These are phyloP conservation scores for Boletus rufocinnamomeus DNA, from an alignment of 768 basidiomycete species.

Conservation along the genomic window DNA sequence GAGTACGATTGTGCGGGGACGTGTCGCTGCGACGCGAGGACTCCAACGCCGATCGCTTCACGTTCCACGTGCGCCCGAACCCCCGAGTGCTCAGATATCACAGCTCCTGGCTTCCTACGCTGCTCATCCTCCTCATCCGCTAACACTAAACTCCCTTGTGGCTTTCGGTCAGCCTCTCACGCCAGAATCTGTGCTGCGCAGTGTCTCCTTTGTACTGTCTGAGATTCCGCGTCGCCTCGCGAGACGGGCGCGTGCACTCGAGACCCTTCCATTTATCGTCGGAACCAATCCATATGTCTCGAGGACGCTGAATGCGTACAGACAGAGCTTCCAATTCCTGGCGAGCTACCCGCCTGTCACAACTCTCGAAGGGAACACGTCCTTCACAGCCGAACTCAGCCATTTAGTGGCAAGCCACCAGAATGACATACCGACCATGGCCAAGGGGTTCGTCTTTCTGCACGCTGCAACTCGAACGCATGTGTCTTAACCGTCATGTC, in stretches of 20 bases:
- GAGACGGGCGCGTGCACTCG: constrained; percentile 70
- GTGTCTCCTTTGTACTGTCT: constrained; percentile 70
- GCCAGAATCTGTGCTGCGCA: constrained; percentile 66
- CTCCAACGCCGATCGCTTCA: constrained; percentile 24
- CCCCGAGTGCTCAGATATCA: constrained; percentile 53
- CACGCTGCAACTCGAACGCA: neutral
- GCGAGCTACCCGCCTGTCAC: constrained; percentile 66
- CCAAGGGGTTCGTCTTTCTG: constrained; percentile 67
- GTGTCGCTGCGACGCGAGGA: neutral
- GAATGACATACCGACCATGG: constrained; percentile 89
- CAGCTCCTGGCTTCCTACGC: constrained; percentile 65
- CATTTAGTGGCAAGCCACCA: constrained; percentile 74
- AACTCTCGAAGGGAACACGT: constrained; percentile 66
- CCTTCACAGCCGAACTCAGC: constrained; percentile 68
- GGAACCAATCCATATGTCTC: constrained; percentile 89
- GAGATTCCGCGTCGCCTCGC: constrained; percentile 81
- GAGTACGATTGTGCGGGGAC: constrained; percentile 4
- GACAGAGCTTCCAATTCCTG: constrained; percentile 67
- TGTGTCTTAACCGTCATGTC: neutral
- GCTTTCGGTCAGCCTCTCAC: constrained; percentile 77
- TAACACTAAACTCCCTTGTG: constrained; percentile 72
- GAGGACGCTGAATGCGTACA: constrained; percentile 65
- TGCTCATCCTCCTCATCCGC: constrained; percentile 61
- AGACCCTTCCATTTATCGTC: constrained; percentile 82
- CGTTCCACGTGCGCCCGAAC: constrained; percentile 47